Conservation (phyloP, 2,329 filamentous ascomycete species). For the Huntiella savannae region DNA sequence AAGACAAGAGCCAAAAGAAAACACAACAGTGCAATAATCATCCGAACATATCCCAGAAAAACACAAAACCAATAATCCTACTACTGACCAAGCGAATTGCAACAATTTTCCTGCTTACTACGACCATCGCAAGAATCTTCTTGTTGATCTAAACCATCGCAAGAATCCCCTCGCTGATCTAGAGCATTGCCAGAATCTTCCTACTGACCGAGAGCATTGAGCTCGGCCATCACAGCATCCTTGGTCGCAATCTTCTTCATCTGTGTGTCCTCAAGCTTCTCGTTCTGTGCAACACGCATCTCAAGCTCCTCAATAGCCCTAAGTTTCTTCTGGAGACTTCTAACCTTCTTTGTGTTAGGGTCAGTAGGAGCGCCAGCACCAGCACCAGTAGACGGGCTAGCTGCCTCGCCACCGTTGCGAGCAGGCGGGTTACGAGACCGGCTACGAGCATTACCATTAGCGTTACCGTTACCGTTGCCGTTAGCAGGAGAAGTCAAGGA, state of each 20-base stretch:
- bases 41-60: too few species aligned
- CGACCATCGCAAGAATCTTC: conserved; percentile 27
- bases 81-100: neutral
- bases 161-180: conserved; percentile 16
- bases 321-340: conserved; percentile 89
- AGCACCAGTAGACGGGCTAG: conserved; percentile 12
- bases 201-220: conserved; percentile 37
- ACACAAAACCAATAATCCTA: neutral
- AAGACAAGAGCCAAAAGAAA: too few species aligned
- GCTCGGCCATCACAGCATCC: conserved; percentile 61
- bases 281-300: conserved; percentile 82
- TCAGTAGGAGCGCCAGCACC: conserved; percentile 26
- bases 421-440: conserved; percentile 30
- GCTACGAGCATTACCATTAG: conserved; percentile 27
- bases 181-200: conserved; percentile 24
- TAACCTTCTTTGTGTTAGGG: conserved; percentile 84
- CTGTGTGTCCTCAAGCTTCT: conserved; percentile 96
- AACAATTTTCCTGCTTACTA: conserved; percentile 12
- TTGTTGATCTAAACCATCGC: neutral
- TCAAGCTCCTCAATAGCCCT: conserved; percentile 94
- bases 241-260: conserved; percentile 96
- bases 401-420: neutral
- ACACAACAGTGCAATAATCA: too few species aligned
- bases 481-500: conserved; percentile 30
- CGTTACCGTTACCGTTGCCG: conserved; percentile 21